Conservation (phyloP, 768 basidiomycete species). For the Lactarius sp. region DNA sequence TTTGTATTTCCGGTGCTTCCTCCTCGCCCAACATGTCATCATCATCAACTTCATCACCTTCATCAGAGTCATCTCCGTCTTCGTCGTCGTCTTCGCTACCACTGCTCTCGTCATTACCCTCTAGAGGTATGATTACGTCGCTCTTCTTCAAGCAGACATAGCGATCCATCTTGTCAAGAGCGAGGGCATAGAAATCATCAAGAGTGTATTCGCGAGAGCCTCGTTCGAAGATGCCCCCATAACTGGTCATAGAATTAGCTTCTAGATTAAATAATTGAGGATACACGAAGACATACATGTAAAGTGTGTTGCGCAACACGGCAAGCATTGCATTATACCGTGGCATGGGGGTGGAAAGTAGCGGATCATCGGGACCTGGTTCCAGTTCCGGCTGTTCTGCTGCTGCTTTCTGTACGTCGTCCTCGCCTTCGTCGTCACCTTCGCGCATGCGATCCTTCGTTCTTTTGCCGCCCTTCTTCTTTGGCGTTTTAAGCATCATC, state of each 20-base stretch:
- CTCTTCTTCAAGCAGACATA: constrained; percentile 70
- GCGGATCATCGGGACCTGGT: constrained; percentile 59
- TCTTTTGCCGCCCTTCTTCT: constrained; percentile 44
- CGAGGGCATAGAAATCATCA: constrained; percentile 79
- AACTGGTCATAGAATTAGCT: constrained; percentile 41
- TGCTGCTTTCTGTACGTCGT: constrained; percentile 21
- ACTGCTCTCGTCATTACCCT: constrained; percentile 57
- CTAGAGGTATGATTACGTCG: constrained; percentile 54
- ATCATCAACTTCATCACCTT: constrained; percentile 34
- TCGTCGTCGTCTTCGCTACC: constrained; percentile 58
- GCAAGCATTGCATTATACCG: constrained; percentile 89
- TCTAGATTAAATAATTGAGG: not conserved
- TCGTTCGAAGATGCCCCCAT: constrained; percentile 85
- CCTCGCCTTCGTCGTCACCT: constrained; percentile 28
- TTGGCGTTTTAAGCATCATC: constrained; percentile 63
- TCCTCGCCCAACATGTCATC: constrained; percentile 31
- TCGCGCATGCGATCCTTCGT: constrained; percentile 29
- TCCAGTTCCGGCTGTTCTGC: constrained; percentile 44
- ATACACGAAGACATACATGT: constrained; percentile 54
- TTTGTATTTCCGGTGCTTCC: constrained; percentile 26
- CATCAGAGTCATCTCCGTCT: constrained; percentile 45
- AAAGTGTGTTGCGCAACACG: constrained; percentile 76
- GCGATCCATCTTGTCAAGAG: constrained; percentile 79
- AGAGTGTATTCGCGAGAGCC: constrained; percentile 82
- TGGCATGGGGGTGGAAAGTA: constrained; percentile 55